Conservation (phyloP, 108 stramenopile genomes). For the Fragilaria radians region DNA sequence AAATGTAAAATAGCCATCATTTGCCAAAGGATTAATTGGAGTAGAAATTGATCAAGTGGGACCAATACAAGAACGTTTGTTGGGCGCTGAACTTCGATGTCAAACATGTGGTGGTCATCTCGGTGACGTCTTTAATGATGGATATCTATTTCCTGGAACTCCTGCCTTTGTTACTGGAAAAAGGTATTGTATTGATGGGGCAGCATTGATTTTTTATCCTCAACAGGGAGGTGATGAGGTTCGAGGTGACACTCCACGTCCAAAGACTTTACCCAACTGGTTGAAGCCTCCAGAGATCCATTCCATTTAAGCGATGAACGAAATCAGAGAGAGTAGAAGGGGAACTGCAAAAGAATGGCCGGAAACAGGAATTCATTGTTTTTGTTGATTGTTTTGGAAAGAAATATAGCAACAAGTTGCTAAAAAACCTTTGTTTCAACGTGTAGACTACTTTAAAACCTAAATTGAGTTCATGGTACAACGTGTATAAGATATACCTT, state of each 20-base stretch:
- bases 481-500: too few relatives aligned
- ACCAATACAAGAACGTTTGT: conserved; percentile 41
- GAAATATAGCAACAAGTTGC: too few relatives aligned
- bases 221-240: conserved; percentile 27
- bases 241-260: conserved; percentile 28
- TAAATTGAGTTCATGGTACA: too few relatives aligned
- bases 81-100: conserved; percentile 78
- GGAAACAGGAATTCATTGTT: too few relatives aligned
- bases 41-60: conserved; percentile 74
- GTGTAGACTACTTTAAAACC: too few relatives aligned
- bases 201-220: conserved; percentile 53
- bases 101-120: conserved; percentile 81
- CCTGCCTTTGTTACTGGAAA: conserved; percentile 55
- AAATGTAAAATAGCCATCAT: too few relatives aligned
- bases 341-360: too few relatives aligned
- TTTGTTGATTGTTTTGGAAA: too few relatives aligned
- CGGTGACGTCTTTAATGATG: conserved; percentile 84
- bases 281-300: conserved; percentile 16
- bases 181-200: conserved; percentile 78
- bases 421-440: too few relatives aligned
- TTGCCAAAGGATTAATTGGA: conserved; percentile 41
- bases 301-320: too few relatives aligned
- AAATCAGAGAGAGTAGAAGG: too few relatives aligned
- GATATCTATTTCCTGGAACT: conserved; percentile 63
- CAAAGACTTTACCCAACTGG: conserved; percentile 7